Evolutionary conservation across 192 early-diverging fungal species (phyloP), one percentile per base, ranked within the genome.

Genomic region (Obelidium mucronatum): DNA sequence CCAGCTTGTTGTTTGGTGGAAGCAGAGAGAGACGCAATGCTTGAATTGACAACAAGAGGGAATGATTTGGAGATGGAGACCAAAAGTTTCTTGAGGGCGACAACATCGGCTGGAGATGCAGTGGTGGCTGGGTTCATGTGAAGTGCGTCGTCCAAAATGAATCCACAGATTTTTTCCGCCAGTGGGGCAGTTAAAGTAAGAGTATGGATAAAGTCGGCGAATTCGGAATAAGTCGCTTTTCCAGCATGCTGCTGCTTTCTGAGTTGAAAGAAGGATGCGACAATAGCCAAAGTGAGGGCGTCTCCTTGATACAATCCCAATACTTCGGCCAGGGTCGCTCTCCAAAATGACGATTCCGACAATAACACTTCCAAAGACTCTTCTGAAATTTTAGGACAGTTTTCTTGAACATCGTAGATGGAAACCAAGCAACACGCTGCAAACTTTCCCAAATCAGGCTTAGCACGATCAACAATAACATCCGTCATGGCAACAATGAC

Each of bases 401-500:
- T 30, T 31, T 72, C 69, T 72, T 72, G 69, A 1, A 35, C 26
- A 51, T 72, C 69, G 17, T 72, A 72, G 8, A 72, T 13, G 64
- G 74, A 72, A 79, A 82, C 39, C 58, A 76, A 40, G 73, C 44
- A 36, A 75, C 60, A 55, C 11, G 40, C 26, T 44, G 69, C 61
- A 77, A 33, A 65, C 72, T 79, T 42, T 61, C 52, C 33, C 70
- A 80, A 59, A 3, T 63, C 61, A 22, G 79, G 17, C 3, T 53
- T 74, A 3, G 75, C 34, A 56, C 77, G 72, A 11, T 76, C 60
- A 17, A 81, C 77, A 58, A 90, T 85, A 36, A 80, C 78, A 51
- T 77, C 75, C 31, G 88, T 60, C 1, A 93, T 52, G 11, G 79
- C 79, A 8, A 37, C 26, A 2, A 91, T 52, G 13, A 87, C 84